Evolutionary conservation across 2,329 filamentous ascomycete genomes (phyloP).

Genomic region (Sclerotinia minor): DNA sequence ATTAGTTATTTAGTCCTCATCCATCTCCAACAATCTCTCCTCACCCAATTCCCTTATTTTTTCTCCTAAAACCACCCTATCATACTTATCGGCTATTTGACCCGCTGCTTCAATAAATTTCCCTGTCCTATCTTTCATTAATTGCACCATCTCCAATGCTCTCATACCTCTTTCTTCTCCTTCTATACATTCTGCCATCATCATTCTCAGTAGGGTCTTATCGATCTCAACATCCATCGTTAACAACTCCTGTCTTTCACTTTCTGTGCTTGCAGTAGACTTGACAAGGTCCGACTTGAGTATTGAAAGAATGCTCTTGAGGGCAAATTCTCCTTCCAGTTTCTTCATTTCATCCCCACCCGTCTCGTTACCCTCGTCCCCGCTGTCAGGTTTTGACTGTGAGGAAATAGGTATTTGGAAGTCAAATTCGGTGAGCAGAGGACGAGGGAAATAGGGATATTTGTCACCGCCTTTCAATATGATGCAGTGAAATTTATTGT

Average conservation of each 20-base stretch:
- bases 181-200: conserved; percentile 86
- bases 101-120: conserved; percentile 89
- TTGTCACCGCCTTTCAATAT: conserved; percentile 94
- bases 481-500: conserved; percentile 95
- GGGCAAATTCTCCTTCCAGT: conserved; percentile 80
- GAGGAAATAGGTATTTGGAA: conserved; percentile 80
- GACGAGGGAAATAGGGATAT: conserved; percentile 89
- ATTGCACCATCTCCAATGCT: conserved; percentile 81
- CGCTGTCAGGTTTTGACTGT: conserved; percentile 45
- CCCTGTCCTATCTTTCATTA: conserved; percentile 82
- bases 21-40: conserved; percentile 42
- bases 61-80: conserved; percentile 73
- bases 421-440: conserved; percentile 88
- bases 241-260: conserved; percentile 66
- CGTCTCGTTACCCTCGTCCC: conserved; percentile 42
- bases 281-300: conserved; percentile 75
- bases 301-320: conserved; percentile 68
- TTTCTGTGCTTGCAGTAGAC: conserved; percentile 61
- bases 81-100: conserved; percentile 86
- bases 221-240: conserved; percentile 81
- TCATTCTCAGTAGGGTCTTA: conserved; percentile 83
- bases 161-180: conserved; percentile 94
- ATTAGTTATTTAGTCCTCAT: conserved; percentile 35
- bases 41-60: conserved; percentile 90
- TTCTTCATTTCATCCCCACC: conserved; percentile 55